phyloP scores from a whole-genome alignment of 2,329 filamentous ascomycete species.

The Aurifilum marmelostoma region DNA sequence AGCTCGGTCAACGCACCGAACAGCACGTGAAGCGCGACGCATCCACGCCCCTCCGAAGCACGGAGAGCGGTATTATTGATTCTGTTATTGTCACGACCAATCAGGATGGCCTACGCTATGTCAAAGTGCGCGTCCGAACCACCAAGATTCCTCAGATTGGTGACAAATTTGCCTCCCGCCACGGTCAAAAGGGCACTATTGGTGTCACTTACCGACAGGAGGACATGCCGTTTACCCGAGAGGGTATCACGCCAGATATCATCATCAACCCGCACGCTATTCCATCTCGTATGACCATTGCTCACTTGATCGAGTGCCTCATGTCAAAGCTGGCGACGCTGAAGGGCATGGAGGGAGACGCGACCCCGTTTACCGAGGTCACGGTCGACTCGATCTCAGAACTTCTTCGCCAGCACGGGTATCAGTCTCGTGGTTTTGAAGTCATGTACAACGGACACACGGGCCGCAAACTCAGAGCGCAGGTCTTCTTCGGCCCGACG shows the following conservation, averaged over 20 bases:
- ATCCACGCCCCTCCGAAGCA: constrained; percentile 90
- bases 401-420: constrained; percentile 84
- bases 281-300: constrained; percentile 99
- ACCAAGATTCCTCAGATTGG: constrained; percentile 99
- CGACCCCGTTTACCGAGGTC: constrained; percentile 96
- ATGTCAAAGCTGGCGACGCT: constrained; percentile 94
- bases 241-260: constrained; percentile 90
- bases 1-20: constrained; percentile 88
- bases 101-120: constrained; percentile 89
- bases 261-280: constrained; percentile 99
- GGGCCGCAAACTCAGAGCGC: constrained; percentile 86
- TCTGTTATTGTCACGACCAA: constrained; percentile 93
- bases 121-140: constrained; percentile 95
- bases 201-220: constrained; percentile 97
- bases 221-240: constrained; percentile 96
- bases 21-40: constrained; percentile 93
- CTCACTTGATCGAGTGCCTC: constrained; percentile 98
- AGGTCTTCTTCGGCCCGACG: constrained; percentile 95
- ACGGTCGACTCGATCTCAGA: constrained; percentile 92
- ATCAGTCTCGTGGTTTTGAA: constrained; percentile 96
- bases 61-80: constrained; percentile 96
- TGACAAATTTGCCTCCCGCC: constrained; percentile 98
- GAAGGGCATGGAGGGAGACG: constrained; percentile 93
- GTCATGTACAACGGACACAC: constrained; percentile 99
- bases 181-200: constrained; percentile 98